A percentile compares a stretch with the other conserved stretches of the same genome.
Evolutionary conservation across 164 flowering plant species (phyloP).

Genomic region (Vitis amurensis): DNA sequence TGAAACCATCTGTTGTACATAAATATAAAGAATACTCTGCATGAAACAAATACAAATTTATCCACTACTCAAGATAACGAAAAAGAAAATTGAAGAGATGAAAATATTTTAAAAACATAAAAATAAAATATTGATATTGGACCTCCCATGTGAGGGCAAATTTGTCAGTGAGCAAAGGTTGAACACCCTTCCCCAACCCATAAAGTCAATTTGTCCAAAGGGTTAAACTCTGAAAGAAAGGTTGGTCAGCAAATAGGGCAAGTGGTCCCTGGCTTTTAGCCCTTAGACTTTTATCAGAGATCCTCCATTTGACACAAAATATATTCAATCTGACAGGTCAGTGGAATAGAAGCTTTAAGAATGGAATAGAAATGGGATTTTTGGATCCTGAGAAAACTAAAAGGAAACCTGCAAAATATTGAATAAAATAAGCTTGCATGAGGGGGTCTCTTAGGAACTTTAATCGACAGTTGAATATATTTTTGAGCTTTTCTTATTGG

Average conservation of each 20-base stretch:
- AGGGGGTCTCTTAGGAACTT: conserved; percentile 21
- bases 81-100: no score
- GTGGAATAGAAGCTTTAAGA: conserved; percentile 77
- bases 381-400: conserved; percentile 53
- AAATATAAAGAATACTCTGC: no score
- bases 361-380: conserved; percentile 71
- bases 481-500: conserved; percentile 43
- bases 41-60: no score
- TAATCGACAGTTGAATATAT: conserved; percentile 24
- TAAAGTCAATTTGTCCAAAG: background rate
- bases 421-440: no score
- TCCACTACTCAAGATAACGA: no score
- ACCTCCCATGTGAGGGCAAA: no score
- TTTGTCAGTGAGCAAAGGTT: no score
- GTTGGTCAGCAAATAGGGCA: background rate
- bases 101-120: no score
- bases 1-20: no score
- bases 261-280: conserved; percentile 13
- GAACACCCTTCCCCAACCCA: no score
- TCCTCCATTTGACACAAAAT: background rate
- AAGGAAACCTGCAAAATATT: no score
- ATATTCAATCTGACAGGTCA: conserved; percentile 57
- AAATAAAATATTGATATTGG: no score
- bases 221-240: conserved; percentile 5
- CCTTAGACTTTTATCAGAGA: conserved; percentile 13